Percentiles rank a stretch among this genome's conserved stretches.
These are phyloP conservation scores for Solanum medicagineum DNA, from an alignment of 257 asterid genomes.

Conservation along the genomic window DNA sequence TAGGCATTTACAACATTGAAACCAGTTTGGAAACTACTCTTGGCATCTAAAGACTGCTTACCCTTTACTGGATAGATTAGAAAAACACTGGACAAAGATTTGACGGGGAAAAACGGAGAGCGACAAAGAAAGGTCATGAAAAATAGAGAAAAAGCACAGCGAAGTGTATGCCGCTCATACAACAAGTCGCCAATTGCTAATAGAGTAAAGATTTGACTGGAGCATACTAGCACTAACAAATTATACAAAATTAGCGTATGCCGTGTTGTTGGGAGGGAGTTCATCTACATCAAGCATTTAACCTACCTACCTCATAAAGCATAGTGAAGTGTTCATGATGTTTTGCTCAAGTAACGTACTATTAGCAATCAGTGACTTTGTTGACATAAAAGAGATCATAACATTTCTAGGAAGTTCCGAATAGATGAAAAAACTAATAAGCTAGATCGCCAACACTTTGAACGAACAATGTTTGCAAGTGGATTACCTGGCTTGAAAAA, in stretches of 20 bases:
- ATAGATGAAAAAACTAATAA: not conserved
- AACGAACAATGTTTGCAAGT: not conserved
- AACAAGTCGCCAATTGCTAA: too few species aligned
- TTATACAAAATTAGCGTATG: not conserved
- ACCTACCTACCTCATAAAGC: not conserved
- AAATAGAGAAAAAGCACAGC: not conserved
- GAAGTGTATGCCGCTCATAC: too few species aligned
- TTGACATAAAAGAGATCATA: not conserved
- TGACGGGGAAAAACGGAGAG: not conserved
- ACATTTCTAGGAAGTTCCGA: not conserved
- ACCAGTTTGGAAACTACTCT: not conserved
- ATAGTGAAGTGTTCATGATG: not conserved
- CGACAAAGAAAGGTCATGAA: not conserved
- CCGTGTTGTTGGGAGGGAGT: not conserved
- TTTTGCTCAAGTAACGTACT: not conserved
- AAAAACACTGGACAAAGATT: not conserved
- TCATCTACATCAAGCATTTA: not conserved
- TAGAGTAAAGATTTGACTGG: too few species aligned
- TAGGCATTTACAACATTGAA: not conserved
- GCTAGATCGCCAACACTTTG: not conserved
- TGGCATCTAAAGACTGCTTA: not conserved
- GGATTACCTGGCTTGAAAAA: conserved; percentile 80
- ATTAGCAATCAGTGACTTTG: not conserved
- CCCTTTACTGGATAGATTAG: too few species aligned
- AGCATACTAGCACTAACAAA: too few species aligned